Base-by-base conservation (phyloP, 2,329 filamentous ascomycete genomes). In the Epichloe gansuensis region DNA sequence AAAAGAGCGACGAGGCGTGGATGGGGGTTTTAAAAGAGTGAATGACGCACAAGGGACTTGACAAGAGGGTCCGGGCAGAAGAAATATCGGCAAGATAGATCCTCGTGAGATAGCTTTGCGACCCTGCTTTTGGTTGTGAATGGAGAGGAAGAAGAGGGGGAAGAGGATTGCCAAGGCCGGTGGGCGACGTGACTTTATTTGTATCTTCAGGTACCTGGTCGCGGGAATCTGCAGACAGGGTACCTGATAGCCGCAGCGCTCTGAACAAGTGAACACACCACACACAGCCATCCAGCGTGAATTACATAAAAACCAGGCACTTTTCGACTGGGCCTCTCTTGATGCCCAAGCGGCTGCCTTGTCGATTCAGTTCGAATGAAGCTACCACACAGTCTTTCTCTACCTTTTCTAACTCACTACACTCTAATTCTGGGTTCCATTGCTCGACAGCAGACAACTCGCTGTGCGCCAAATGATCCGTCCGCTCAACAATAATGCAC, bases 1-100 rank as follows among this genome's bases (percentile, higher is more conserved):
- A 76, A 76, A 74, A 67, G 74, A 78, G 73, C 68, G 73, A 67
- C 60, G 64, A 65, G 61, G 59, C 54, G 56, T 57, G 54, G 56
- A 41, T 11, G 56, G 55, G 56, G 59, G 62, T 60, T 60, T 57
- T 60, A 52, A 63, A 64, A 63, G 66, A 67, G 62, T 64, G 64
- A 61, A 61, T 61, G 67, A 66, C 63, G 63, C 66, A 69, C 66
- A 69, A 67, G 64, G 61, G n/a, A 63, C 63, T 67, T 69, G 71
- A 72, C 71, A 72, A 72, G 74, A 75, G 75, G 76, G 72, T 73
- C 77, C 75, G 76, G 77, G 70, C 74, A 69, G 72, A 71, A 75
- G 70, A 59, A 66, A 66, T 63, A 73, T 69, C 72, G 64, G 70
- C 73, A 72, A 73, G 73, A 75, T 70, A 74, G 71, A 53, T 73